Conservation (phyloP, 225 moss, liverwort and hornwort species). For the Sphagnum tenellum region DNA sequence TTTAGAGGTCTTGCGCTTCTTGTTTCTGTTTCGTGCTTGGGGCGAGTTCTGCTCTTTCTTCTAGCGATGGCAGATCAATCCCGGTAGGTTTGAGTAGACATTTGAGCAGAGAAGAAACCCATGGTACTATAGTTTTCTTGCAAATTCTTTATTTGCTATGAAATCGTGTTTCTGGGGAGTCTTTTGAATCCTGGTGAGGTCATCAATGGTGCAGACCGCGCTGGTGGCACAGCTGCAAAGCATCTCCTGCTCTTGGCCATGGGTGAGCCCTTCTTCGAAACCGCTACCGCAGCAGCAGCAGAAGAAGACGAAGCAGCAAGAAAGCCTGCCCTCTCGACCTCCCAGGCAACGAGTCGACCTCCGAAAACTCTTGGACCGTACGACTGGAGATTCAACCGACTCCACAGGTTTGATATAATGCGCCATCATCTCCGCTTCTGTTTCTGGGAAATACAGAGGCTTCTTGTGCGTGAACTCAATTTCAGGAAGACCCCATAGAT, state of each 20-base stretch:
- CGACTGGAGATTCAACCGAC: slow-evolving; percentile 9
- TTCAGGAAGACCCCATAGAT: not conserved
- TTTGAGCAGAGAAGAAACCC: too few relatives aligned
- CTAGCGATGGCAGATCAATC: too few relatives aligned
- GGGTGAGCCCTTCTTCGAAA: slow-evolving; percentile 28
- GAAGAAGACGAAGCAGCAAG: slow-evolving; percentile 7
- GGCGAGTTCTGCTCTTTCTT: too few relatives aligned
- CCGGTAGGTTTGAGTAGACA: too few relatives aligned
- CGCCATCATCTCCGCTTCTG: not conserved
- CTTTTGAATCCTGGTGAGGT: not conserved
- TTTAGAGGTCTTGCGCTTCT: too few relatives aligned
- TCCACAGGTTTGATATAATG: slow-evolving; percentile 10
- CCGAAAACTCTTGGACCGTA: slow-evolving; percentile 33
- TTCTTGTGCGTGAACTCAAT: not conserved
- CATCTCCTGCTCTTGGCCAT: slow-evolving; percentile 61
- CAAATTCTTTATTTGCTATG: too few relatives aligned
- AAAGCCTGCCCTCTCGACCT: not conserved
- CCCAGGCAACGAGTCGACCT: slow-evolving; percentile 24
- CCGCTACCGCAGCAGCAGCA: slow-evolving; percentile 15
- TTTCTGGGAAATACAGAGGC: not conserved
- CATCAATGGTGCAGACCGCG: slow-evolving; percentile 2
- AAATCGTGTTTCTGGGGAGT: too few relatives aligned
- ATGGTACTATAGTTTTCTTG: too few relatives aligned
- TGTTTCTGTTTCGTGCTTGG: too few relatives aligned
- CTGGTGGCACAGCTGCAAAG: slow-evolving; percentile 21